A percentile compares a stretch with the other conserved stretches of the same genome.
Conservation (phyloP, 2,329 filamentous ascomycete genomes). For the Pseudovirgaria hyperparasitica region DNA sequence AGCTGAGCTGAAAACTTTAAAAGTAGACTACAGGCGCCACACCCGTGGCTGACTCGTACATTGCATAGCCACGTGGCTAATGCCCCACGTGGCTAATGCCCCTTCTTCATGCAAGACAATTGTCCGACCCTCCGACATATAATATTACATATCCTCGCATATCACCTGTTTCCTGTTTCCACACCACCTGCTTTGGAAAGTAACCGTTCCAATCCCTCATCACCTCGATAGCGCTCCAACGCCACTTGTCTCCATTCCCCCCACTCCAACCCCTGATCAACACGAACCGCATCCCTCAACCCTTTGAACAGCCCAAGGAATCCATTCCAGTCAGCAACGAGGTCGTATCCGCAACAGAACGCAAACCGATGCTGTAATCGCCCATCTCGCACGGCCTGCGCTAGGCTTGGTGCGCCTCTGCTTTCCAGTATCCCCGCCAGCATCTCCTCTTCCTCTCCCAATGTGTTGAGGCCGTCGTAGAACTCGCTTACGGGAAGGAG, state of each 20-base stretch:
- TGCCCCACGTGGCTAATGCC: no score
- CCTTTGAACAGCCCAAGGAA: conserved; percentile 30
- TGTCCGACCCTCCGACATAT: no score
- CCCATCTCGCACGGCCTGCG: conserved; percentile 24
- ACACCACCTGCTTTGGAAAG: conserved; percentile 2
- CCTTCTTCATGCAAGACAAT: no score
- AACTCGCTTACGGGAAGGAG: conserved; percentile 30
- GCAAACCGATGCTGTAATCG: conserved; percentile 26
- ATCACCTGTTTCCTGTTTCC: no score
- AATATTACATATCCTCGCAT: no score
- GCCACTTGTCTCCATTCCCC: conserved; percentile 24
- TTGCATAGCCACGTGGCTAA: no score
- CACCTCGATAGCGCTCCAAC: conserved; percentile 20
- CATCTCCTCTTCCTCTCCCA: conserved; percentile 26
- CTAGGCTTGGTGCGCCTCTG: conserved; percentile 23
- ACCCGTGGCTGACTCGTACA: no score
- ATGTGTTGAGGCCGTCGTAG: conserved; percentile 22
- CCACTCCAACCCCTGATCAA: conserved; percentile 25
- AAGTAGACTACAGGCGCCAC: no score
- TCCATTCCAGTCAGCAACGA: conserved; percentile 30
- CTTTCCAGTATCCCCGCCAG: conserved; percentile 23
- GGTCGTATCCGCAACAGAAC: conserved; percentile 32
- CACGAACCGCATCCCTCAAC: conserved; percentile 21
- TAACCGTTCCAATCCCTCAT: conserved; percentile 7
- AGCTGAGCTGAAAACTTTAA: no score